Percentiles rank a stretch among this genome's conserved stretches.
Conservation (phyloP, 352 stramenopile genomes). For the Pythium phragmiticola region DNA sequence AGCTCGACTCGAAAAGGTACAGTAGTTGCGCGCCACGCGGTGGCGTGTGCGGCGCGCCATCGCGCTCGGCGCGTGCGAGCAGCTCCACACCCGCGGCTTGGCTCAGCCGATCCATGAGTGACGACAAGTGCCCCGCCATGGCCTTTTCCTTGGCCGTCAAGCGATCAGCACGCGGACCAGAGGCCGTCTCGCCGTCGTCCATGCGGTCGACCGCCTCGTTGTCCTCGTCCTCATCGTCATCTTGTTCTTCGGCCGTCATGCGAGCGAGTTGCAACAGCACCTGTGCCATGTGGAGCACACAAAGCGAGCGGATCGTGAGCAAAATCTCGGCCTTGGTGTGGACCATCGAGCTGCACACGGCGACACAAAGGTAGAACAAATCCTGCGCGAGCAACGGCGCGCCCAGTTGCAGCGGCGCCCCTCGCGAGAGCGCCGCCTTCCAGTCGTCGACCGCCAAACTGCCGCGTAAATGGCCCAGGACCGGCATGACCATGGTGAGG, state of each 20-base stretch:
- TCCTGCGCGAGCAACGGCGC: conserved; percentile 71
- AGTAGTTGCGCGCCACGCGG: conserved; percentile 56
- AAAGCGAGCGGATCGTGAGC: conserved; percentile 74
- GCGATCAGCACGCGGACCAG: conserved; percentile 33
- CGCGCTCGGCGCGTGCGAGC: conserved; percentile 25
- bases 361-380: conserved; percentile 72
- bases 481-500: conserved; percentile 44
- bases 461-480: conserved; percentile 50
- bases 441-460: conserved; percentile 44
- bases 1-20: conserved; percentile 76
- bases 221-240: conserved; percentile 36
- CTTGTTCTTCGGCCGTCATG: conserved; percentile 54
- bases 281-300: conserved; percentile 77
- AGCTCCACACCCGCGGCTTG: conserved; percentile 39
- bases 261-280: conserved; percentile 65
- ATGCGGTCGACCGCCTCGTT: conserved; percentile 21
- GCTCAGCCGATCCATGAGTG: conserved; percentile 53
- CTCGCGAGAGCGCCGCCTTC: conserved; percentile 43
- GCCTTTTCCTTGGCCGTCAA: conserved; percentile 34
- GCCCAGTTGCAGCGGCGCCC: conserved; percentile 50
- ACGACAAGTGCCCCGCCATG: conserved; percentile 12
- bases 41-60: conserved; percentile 26
- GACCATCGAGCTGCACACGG: conserved; percentile 78
- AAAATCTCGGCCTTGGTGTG: conserved; percentile 77
- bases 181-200: conserved; percentile 7